phyloP scores from a whole-genome alignment of 1,284 basidiomycete genomes.

The Trichosporon inkin region DNA sequence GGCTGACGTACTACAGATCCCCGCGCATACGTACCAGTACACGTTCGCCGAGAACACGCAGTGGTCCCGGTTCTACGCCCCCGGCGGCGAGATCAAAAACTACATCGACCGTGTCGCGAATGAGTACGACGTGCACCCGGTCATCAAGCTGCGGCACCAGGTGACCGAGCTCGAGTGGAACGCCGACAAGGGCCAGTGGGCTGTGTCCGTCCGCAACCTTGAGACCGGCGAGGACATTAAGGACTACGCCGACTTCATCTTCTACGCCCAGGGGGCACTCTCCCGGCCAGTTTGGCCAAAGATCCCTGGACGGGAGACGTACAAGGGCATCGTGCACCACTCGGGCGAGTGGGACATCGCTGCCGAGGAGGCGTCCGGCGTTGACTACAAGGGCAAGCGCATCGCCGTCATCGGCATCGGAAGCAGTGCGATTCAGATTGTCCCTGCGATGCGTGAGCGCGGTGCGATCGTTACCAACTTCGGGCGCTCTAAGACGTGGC shows the following conservation, averaged over 20 bases:
- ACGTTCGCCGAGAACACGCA: slow-evolving; percentile 25
- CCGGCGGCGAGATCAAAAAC: slow-evolving; percentile 30
- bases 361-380: slow-evolving; percentile 18
- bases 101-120: slow-evolving; percentile 28
- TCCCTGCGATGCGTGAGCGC: slow-evolving; percentile 26
- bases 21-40: slow-evolving; percentile 32
- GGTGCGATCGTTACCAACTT: slow-evolving; percentile 30
- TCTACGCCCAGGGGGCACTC: slow-evolving; percentile 31
- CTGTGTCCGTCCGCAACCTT: slow-evolving; percentile 18
- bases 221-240: slow-evolving; percentile 10
- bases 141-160: slow-evolving; percentile 30
- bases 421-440: slow-evolving; percentile 30
- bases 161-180: slow-evolving; percentile 30
- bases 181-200: slow-evolving; percentile 28
- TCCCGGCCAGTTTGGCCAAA: slow-evolving; percentile 36
- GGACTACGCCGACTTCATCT: slow-evolving; percentile 33
- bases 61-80: slow-evolving; percentile 32
- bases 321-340: slow-evolving; percentile 31
- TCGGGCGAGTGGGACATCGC: slow-evolving; percentile 25
- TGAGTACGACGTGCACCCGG: slow-evolving; percentile 25
- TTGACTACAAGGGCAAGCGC: slow-evolving; percentile 20
- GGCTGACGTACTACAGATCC: slow-evolving; percentile 18
- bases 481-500: slow-evolving; percentile 29
- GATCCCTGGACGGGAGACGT: slow-evolving; percentile 29
- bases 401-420: slow-evolving; percentile 23